Base-by-base conservation (phyloP, 2,329 filamentous ascomycete genomes). In the Trichoderma sp. region DNA sequence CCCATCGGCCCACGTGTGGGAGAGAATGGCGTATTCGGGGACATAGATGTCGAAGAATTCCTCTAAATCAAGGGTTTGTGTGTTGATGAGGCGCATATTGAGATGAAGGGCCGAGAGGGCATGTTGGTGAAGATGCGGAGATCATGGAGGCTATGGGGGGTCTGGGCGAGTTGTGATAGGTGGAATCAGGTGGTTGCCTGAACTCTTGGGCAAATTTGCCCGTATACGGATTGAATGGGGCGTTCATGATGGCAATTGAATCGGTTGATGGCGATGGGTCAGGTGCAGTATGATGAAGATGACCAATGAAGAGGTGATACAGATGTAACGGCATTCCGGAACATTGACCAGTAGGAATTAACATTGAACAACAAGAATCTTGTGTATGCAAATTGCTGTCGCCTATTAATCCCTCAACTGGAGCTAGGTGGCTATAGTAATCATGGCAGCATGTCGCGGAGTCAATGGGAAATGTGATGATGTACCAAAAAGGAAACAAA, bases 31-130 rank as follows among this genome's bases (percentile, higher is more conserved):
- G 12, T 71, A 71, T 35, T 71, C 50, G 18, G 66, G 67, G 33
- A 71, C 33, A 18, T 71, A 38, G 3, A 67, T 50, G 33, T 67
- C 64, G 7, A 50, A 67, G 27, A 67, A 67, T 71, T 73, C 71
- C 16, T 68, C 63, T 1, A 74, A n/a, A 3, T 74, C 63, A 4
- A 68, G 63, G 5, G 63, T 74, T 11, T 68, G 41, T 7, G 71
- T 68, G 31, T 68, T 67, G 2, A 74, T 66, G 18, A 74, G 60
- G 9, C 71, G 62, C 71, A 74, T 68, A n/a, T 9, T 65, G 41
- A 27, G 53, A 62, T 24, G 12, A 7, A 35, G 1, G n/a, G 33
- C 33, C 35, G 6, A 56, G 50, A 56, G 8, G 33, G n/a, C 2
- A 14, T 38, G 62, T 41, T 41, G 21, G 1, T 33, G 29, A 38